Conservation (phyloP, 176 grass and related monocot species). For the Neostapfia colusana region DNA sequence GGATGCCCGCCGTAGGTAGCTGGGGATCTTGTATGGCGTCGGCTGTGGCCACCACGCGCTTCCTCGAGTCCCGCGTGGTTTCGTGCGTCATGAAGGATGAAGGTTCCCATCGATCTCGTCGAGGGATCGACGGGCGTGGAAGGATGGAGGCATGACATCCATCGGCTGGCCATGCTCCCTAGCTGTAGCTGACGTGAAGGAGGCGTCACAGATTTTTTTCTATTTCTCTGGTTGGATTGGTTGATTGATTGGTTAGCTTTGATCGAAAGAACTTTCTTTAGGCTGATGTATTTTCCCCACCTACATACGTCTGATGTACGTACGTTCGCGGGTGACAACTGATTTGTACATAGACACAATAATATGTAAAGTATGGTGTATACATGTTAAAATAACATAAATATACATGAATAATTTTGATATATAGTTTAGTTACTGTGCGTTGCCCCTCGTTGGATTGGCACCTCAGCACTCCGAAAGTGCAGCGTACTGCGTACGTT, state of each 20-base stretch:
- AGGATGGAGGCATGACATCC: not conserved
- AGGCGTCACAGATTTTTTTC: not conserved
- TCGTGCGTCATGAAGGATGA: not conserved
- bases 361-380: not conserved
- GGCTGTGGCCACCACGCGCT: not conserved
- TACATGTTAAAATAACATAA: not conserved
- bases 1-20: constrained; percentile 39
- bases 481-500: not conserved
- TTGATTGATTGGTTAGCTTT: not conserved
- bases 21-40: no score
- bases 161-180: not conserved
- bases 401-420: not conserved
- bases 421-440: not conserved
- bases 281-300: not conserved
- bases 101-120: not conserved
- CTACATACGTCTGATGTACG: not conserved
- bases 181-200: not conserved
- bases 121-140: not conserved
- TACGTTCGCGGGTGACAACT: not conserved
- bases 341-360: not conserved
- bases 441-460: not conserved
- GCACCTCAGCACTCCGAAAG: not conserved
- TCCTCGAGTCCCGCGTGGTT: not conserved
- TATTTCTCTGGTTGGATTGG: not conserved
- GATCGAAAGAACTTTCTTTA: not conserved